Conservation (phyloP, 139 green algal species). For the Marvania coccoides region DNA sequence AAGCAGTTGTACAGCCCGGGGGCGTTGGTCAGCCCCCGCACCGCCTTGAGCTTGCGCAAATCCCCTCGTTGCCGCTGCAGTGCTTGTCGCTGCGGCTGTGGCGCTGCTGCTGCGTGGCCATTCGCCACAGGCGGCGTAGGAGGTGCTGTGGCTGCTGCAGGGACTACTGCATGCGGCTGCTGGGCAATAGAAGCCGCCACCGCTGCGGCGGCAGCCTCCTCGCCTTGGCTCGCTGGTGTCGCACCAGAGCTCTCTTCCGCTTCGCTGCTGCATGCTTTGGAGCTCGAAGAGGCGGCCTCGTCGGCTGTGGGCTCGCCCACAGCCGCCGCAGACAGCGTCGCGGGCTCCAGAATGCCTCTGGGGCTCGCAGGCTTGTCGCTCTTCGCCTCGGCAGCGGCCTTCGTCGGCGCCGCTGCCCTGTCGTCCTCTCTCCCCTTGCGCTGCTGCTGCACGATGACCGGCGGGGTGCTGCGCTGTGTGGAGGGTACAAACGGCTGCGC, state of each 20-base stretch:
- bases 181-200: not conserved
- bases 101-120: not conserved
- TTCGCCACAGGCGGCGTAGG: not conserved
- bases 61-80: too few species aligned
- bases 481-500: too few species aligned
- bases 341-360: not conserved
- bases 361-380: too few species aligned
- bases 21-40: constrained; percentile 45
- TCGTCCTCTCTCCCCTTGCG: too few species aligned
- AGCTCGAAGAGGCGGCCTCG: not conserved
- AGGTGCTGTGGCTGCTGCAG: not conserved
- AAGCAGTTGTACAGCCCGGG: constrained; percentile 83
- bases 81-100: not conserved
- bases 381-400: too few species aligned
- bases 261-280: not conserved
- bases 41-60: not conserved
- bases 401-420: too few species aligned
- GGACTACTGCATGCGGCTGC: not conserved
- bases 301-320: not conserved
- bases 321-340: not conserved
- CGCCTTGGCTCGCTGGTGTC: not conserved
- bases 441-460: too few species aligned
- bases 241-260: not conserved
- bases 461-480: too few species aligned
- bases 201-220: not conserved